Percentiles rank a stretch among this genome's conserved stretches.
phyloP scores from a whole-genome alignment of 78 protist species.

The Emiliania huxleyi region DNA sequence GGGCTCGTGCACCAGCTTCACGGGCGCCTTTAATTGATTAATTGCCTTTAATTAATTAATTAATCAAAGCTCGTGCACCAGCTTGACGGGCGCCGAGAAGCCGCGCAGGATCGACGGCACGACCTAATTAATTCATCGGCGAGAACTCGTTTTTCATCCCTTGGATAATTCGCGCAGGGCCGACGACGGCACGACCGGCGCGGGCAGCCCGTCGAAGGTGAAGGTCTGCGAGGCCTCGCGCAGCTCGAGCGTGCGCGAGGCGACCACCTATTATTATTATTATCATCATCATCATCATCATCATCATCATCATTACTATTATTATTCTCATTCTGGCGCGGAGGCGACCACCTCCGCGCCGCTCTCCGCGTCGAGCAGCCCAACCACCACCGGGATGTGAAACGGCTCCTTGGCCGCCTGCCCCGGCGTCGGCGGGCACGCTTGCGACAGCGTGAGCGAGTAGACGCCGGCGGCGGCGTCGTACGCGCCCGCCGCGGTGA shows the following conservation, averaged over 20 bases:
- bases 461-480: background rate
- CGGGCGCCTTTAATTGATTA: too few relatives aligned
- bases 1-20: too few relatives aligned
- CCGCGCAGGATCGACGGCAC: conserved; percentile 12
- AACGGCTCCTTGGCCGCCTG: conserved; percentile 12
- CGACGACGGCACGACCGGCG: background rate
- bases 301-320: too few relatives aligned
- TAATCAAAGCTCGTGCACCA: background rate
- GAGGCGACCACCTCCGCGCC: too few relatives aligned
- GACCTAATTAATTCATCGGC: too few relatives aligned
- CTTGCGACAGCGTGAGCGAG: conserved; percentile 22
- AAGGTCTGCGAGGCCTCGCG: background rate
- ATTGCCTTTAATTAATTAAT: too few relatives aligned
- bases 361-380: background rate
- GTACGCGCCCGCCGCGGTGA: conserved; percentile 3
- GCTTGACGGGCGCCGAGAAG: conserved; percentile 43
- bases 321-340: too few relatives aligned
- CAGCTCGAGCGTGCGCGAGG: background rate
- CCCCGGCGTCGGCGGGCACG: conserved; percentile 10
- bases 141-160: too few relatives aligned
- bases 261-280: too few relatives aligned
- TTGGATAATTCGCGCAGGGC: too few relatives aligned
- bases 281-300: too few relatives aligned
- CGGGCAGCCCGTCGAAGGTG: background rate
- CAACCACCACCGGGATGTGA: conserved; percentile 9